Conservation (phyloP, 192 early-diverging fungal genomes). For the Oehlia diaphana region DNA sequence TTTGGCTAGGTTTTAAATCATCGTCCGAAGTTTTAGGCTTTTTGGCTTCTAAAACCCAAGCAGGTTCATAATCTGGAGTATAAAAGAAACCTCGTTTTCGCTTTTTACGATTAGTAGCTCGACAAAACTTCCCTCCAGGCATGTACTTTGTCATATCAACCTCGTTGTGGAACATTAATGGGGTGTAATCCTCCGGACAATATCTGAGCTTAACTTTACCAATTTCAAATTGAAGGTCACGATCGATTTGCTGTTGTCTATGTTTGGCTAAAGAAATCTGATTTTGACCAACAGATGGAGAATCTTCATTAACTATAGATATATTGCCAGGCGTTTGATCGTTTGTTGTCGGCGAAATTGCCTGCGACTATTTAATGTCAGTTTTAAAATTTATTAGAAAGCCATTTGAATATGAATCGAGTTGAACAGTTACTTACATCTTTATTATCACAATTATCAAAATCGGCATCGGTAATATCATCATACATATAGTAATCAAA, state of each 20-base stretch:
- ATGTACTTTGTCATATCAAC: conserved; percentile 12
- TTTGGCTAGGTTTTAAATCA: neutral
- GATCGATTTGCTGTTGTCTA: neutral
- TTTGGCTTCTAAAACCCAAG: neutral
- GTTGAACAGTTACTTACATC: neutral
- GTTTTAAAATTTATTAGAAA: neutral
- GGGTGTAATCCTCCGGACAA: neutral
- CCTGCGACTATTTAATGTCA: neutral
- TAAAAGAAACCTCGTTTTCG: neutral
- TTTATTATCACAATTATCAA: neutral
- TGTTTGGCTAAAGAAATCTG: neutral
- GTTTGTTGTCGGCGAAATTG: neutral
- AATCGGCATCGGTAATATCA: neutral
- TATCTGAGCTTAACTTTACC: neutral
- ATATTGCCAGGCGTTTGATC: neutral
- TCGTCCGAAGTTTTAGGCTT: neutral
- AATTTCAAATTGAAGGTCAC: neutral
- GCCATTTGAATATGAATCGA: neutral
- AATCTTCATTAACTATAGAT: neutral
- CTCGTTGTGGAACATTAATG: conserved; percentile 8
- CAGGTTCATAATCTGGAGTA: neutral
- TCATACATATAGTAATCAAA: too few relatives aligned
- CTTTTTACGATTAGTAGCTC: neutral
- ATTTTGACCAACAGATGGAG: neutral
- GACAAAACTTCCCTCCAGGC: conserved; percentile 6